Evolutionary conservation across 441 rosid species (phyloP).

Genomic region (Adansonia madagascariensis): DNA sequence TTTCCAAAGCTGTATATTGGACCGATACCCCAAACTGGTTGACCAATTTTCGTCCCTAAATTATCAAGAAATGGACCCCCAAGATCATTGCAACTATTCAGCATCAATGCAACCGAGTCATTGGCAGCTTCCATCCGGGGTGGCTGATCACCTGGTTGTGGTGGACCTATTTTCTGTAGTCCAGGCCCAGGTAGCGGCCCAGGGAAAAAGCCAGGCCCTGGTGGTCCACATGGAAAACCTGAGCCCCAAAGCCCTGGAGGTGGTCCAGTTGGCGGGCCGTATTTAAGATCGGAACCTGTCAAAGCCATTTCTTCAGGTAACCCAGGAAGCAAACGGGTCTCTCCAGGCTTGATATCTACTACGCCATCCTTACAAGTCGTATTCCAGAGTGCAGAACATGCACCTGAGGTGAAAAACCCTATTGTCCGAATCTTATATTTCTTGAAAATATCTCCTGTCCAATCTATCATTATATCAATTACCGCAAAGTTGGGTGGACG

Average conservation of each 20-base stretch:
- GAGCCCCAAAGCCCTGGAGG: conserved; percentile 22
- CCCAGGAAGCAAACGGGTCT: conserved; percentile 46
- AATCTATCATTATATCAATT: conserved; percentile 49
- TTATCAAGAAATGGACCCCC: conserved; percentile 41
- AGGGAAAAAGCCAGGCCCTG: not conserved
- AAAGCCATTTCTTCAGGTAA: conserved; percentile 53
- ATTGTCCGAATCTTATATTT: conserved; percentile 40
- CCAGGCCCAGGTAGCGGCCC: conserved; percentile 19
- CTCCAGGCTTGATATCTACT: conserved; percentile 37
- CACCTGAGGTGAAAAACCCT: conserved; percentile 58
- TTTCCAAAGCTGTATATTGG: conserved; percentile 42
- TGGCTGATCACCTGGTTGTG: conserved; percentile 36
- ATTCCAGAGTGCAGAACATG: conserved; percentile 55
- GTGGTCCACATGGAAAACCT: conserved; percentile 16
- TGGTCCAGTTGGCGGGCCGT: conserved; percentile 33
- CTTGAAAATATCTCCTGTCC: conserved; percentile 39
- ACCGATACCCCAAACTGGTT: conserved; percentile 46
- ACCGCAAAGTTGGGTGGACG: conserved; percentile 38
- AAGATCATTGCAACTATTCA: conserved; percentile 44
- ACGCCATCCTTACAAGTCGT: conserved; percentile 40
- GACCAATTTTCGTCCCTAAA: conserved; percentile 28
- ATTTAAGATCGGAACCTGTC: conserved; percentile 41
- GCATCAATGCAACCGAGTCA: conserved; percentile 36
- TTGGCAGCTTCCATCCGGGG: conserved; percentile 38
- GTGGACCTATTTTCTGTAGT: conserved; percentile 17